These are phyloP conservation scores for Chrysosporium keratinophilum DNA, from an alignment of 2,329 filamentous ascomycete genomes.

Conservation along the genomic window DNA sequence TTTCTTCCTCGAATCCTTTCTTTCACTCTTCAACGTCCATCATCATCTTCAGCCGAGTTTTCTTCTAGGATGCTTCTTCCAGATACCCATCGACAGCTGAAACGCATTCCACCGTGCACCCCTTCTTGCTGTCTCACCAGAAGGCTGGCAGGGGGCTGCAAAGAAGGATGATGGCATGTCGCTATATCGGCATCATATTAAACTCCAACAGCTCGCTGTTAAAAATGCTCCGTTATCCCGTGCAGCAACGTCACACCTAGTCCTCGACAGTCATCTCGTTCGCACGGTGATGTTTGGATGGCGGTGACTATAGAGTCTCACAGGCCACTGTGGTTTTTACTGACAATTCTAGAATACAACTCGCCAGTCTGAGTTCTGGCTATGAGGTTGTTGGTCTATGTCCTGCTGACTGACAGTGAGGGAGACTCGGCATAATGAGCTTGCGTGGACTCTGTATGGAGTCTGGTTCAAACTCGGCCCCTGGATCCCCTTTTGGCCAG, in stretches of 20 bases:
- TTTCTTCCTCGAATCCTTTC: background rate
- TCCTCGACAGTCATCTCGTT: background rate
- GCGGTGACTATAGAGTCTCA: background rate
- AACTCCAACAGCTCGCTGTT: background rate
- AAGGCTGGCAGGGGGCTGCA: background rate
- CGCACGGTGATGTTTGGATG: background rate
- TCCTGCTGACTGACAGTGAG: background rate
- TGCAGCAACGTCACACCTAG: background rate
- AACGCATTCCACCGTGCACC: background rate
- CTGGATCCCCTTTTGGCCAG: background rate
- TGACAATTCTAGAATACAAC: background rate
- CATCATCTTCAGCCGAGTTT: background rate
- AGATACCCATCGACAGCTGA: background rate
- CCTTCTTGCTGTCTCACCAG: background rate
- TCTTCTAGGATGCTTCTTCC: background rate
- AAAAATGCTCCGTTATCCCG: background rate
- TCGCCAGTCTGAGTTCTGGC: background rate
- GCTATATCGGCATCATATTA: background rate
- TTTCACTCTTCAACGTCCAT: background rate
- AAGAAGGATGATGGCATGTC: background rate
- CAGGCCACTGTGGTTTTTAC: background rate
- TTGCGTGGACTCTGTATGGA: slow-evolving; percentile 6
- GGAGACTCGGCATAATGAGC: background rate
- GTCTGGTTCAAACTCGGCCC: background rate
- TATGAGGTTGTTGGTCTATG: background rate